Conservation (phyloP, 495 filamentous ascomycete species). For the Xylaria acuta region DNA sequence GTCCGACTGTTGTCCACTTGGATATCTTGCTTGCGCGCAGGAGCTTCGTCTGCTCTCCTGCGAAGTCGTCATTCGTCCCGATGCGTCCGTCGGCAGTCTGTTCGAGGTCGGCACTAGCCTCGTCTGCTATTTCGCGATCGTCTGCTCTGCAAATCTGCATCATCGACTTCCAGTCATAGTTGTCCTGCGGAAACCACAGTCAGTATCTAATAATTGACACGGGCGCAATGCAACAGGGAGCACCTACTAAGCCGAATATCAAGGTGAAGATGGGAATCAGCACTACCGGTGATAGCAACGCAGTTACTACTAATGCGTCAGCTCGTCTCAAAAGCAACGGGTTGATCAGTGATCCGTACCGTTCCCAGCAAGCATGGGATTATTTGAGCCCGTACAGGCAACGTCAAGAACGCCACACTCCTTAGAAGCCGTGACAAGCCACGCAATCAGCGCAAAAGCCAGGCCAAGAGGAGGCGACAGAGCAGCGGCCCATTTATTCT, state of each 20-base stretch:
- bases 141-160: conserved; percentile 81
- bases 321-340: not conserved
- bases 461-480: conserved; percentile 80
- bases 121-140: conserved; percentile 75
- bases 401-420: conserved; percentile 77
- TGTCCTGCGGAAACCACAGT: conserved; percentile 52
- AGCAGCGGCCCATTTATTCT: conserved; percentile 81
- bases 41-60: conserved; percentile 73
- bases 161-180: conserved; percentile 94
- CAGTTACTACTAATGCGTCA: conserved; percentile 49
- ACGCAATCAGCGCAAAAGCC: conserved; percentile 77
- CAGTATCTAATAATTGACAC: not conserved
- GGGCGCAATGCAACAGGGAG: not conserved
- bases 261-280: conserved; percentile 82
- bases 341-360: conserved; percentile 25
- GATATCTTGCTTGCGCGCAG: conserved; percentile 78
- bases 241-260: conserved; percentile 23
- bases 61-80: conserved; percentile 32
- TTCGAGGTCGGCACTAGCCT: conserved; percentile 66
- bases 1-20: conserved; percentile 72
- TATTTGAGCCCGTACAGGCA: conserved; percentile 77
- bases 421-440: conserved; percentile 88
- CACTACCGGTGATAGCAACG: conserved; percentile 78
- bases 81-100: conserved; percentile 62
- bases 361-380: conserved; percentile 91